Percentiles rank a stretch among this genome's conserved stretches.
Conservation (phyloP, 176 grass and related monocot species). For the Carex cristatella region DNA sequence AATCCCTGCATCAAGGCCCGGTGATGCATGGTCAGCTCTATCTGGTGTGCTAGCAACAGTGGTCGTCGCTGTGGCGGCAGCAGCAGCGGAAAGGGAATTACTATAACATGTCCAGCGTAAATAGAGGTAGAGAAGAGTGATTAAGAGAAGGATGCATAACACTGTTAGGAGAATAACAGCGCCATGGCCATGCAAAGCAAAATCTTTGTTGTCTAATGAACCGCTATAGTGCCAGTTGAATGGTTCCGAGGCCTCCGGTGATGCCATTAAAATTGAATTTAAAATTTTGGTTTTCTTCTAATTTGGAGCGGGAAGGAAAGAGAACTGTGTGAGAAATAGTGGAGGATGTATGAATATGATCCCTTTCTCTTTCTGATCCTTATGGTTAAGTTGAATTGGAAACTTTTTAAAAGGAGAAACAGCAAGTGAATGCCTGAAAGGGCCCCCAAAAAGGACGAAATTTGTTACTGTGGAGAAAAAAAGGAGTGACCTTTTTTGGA, state of each 20-base stretch:
- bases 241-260: neutral
- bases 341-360: neutral
- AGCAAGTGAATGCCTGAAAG: neutral
- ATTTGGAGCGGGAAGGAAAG: neutral
- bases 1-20: slow-evolving; percentile 15
- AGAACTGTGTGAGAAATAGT: neutral
- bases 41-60: neutral
- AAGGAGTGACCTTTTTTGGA: slow-evolving; percentile 5
- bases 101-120: slow-evolving; percentile 7
- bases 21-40: neutral
- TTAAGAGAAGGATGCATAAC: slow-evolving; percentile 15
- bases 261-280: slow-evolving; percentile 18
- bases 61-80: neutral
- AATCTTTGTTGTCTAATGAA: slow-evolving; percentile 21
- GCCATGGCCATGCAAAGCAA: slow-evolving; percentile 16
- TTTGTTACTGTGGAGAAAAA: neutral
- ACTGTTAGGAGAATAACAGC: slow-evolving; percentile 7
- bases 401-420: neutral
- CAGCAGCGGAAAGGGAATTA: neutral
- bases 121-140: slow-evolving; percentile 24
- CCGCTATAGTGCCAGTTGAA: slow-evolving; percentile 12
- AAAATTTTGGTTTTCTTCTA: neutral
- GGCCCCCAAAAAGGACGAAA: neutral
- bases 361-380: slow-evolving; percentile 11
- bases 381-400: neutral